Evolutionary conservation across 2,329 filamentous ascomycete species (phyloP).

Genomic region (Cryoendolithus antarcticus): DNA sequence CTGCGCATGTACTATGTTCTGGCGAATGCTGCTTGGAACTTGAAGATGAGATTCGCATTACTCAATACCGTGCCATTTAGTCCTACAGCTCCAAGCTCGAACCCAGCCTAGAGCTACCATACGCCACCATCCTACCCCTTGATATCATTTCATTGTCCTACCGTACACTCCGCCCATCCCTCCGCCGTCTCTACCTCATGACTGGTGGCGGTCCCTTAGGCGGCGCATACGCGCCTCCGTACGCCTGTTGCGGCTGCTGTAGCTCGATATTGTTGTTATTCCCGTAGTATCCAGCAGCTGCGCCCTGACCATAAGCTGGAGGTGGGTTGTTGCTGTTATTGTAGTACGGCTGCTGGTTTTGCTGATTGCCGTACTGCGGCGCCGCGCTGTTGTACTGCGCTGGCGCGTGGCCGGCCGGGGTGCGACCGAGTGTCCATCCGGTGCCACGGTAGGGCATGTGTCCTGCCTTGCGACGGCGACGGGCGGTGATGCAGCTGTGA

Average conservation of each 20-base stretch:
- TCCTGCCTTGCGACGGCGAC: constrained; percentile 61
- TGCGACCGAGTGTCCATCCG: constrained; percentile 61
- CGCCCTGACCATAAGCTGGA: constrained; percentile 8
- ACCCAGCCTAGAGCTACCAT: too few relatives aligned
- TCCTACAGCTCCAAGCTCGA: too few relatives aligned
- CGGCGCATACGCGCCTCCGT: constrained; percentile 16
- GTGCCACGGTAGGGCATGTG: constrained; percentile 64
- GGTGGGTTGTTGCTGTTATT: constrained; percentile 20
- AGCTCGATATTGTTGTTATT: constrained; percentile 46
- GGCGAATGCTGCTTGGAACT: too few relatives aligned
- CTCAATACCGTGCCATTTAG: too few relatives aligned
- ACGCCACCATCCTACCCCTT: too few relatives aligned
- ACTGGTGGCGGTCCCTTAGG: constrained; percentile 13
- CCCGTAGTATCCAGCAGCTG: constrained; percentile 21
- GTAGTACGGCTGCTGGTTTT: constrained; percentile 17
- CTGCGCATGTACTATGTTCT: too few relatives aligned
- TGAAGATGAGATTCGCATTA: too few relatives aligned
- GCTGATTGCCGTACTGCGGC: constrained; percentile 31
- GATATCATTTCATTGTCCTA: too few relatives aligned
- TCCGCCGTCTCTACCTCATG: too few relatives aligned
- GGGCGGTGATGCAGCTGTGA: constrained; percentile 55
- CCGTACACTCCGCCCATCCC: too few relatives aligned
- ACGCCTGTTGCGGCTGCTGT: constrained; percentile 29
- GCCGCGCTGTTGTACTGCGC: constrained; percentile 30
- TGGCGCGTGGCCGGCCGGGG: constrained; percentile 33